A percentile compares a stretch with the other conserved stretches of the same genome.
Conservation (phyloP, 2,329 filamentous ascomycete genomes). For the Esteya vermicola region DNA sequence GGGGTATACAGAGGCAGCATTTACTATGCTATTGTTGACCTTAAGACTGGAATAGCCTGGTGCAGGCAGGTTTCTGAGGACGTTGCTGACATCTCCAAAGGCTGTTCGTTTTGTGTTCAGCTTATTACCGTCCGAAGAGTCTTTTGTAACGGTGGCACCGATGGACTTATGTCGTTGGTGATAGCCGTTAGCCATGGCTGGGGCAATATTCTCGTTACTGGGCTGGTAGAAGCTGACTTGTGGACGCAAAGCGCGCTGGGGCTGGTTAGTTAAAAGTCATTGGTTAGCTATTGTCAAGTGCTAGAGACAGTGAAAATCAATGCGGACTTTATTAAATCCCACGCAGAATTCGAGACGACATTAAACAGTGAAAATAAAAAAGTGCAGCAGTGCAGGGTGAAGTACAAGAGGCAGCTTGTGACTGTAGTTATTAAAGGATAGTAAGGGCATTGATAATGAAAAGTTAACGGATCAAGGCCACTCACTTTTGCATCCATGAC, state of each 20-base stretch:
- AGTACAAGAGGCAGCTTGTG: too few species aligned
- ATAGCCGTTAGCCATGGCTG: constrained; percentile 40
- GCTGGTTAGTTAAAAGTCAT: constrained; percentile 29
- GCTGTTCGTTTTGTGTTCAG: constrained; percentile 59
- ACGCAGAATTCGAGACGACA: too few species aligned
- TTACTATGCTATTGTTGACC: constrained; percentile 10
- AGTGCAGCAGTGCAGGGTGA: too few species aligned
- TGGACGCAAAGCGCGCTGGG: constrained; percentile 48
- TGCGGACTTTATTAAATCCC: too few species aligned
- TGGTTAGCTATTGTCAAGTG: constrained; percentile 4
- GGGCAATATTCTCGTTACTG: constrained; percentile 60
- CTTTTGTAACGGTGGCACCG: constrained; percentile 38
- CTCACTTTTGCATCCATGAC: too few species aligned
- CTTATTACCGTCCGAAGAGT: constrained; percentile 39
- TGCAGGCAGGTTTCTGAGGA: constrained; percentile 23
- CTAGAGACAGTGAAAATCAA: too few species aligned
- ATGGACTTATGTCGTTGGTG: constrained; percentile 77
- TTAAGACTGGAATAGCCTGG: constrained; percentile 17
- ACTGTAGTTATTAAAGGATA: too few species aligned
- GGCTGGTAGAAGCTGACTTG: constrained; percentile 21
- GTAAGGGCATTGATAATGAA: too few species aligned
- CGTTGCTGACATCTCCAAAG: constrained; percentile 75
- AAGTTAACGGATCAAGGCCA: too few species aligned
- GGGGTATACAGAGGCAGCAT: constrained; percentile 8
- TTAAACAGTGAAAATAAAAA: constrained; percentile 1